These are phyloP conservation scores for Elaeis oleifera DNA, from an alignment of 202 grass and related monocot genomes.

Conservation along the genomic window DNA sequence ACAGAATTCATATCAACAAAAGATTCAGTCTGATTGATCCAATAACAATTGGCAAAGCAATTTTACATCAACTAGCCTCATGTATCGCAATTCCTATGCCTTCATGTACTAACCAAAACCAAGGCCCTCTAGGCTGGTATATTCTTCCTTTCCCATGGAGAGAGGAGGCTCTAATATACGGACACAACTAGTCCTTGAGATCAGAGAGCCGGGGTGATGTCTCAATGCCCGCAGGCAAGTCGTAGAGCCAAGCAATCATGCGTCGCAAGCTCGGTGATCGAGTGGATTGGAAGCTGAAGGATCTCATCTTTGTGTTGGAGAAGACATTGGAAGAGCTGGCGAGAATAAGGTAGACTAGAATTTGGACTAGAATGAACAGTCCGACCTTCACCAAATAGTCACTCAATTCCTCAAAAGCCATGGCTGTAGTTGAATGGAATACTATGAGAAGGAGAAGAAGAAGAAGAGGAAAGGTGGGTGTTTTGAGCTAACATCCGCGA, in stretches of 20 bases:
- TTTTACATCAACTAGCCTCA: too few relatives aligned
- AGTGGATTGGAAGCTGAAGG: constrained; percentile 14
- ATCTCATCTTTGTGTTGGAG: constrained; percentile 33
- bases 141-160: too few relatives aligned
- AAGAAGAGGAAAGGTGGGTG: too few relatives aligned
- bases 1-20: too few relatives aligned
- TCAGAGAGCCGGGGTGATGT: constrained; percentile 28
- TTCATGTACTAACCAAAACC: too few relatives aligned
- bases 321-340: constrained; percentile 58
- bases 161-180: too few relatives aligned
- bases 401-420: constrained; percentile 22
- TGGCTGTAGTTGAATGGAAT: neutral
- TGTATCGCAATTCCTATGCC: too few relatives aligned
- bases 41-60: too few relatives aligned
- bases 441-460: too few relatives aligned
- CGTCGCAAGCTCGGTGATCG: constrained; percentile 34
- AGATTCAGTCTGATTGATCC: too few relatives aligned
- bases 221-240: constrained; percentile 43
- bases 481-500: too few relatives aligned
- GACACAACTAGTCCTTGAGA: constrained; percentile 6
- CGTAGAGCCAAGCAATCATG: constrained; percentile 47
- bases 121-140: too few relatives aligned
- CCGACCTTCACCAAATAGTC: constrained; percentile 49
- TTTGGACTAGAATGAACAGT: constrained; percentile 65
- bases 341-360: constrained; percentile 78